Evolutionary conservation across 768 basidiomycete species (phyloP), one percentile per base, ranked within the genome.

Genomic region (Boletus reticulatus): DNA sequence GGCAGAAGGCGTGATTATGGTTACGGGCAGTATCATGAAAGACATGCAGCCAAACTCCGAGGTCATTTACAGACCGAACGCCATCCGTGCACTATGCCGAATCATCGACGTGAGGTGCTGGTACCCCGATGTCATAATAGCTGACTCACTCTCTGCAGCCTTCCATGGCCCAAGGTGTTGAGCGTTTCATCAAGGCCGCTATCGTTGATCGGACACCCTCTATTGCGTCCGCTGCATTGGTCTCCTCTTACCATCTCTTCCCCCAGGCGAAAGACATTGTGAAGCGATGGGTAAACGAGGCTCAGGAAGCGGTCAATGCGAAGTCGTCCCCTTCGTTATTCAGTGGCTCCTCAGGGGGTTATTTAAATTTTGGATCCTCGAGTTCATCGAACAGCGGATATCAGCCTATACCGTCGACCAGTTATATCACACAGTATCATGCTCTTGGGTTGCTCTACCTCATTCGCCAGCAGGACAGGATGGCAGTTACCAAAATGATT

Each of bases 1-100:
- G n/a, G 93, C 97, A 16, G 94, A 99, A 73, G 96, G 98, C 78
- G 94, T 98, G 29, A 97, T 99, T 64, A 99, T 99, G 94, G 95
- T 98, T 59, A 99, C 97, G 11, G 92, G 88, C 72, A 97, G 94
- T 67, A 98, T 99, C 72, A 97, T 97, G 95, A 98, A 98, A 78
- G 97, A 99, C 68, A 99, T 98, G 94, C 97, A 99, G 67, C 90
- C 95, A 52, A 98, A 97, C 70, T 88, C 94, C 47, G 97, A 99
- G 74, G 96, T 98, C 66, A 94, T 99, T 58, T 99, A 99, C 74
- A 83, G 97, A 52, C 92, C 97, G 32, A 99, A 99, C 72, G 90
- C 97, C 16, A 99, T 98, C 63, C 86, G 97, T 61, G 95, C 96
- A 8, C 79, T 99, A 7, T 94, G 94, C 73, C 83, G 94, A 59